Evolutionary conservation across 169 alveolate species (phyloP).

Genomic region (Plasmodium berghei): DNA sequence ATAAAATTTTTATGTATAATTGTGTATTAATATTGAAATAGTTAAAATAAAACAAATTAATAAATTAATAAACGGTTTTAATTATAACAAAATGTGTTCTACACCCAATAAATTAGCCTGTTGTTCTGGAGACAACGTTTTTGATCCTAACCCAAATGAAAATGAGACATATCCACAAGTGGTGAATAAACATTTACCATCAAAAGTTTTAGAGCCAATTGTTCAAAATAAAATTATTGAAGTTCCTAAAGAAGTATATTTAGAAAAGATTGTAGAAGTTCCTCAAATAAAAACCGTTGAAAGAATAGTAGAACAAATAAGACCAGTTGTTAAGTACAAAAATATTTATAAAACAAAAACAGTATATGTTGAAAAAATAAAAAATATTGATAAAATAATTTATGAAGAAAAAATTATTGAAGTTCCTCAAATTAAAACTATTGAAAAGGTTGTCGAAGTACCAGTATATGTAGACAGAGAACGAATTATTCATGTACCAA

Average conservation of each 20-base stretch:
- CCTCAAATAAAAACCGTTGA: slow-evolving; percentile 89
- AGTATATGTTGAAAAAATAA: slow-evolving; percentile 86
- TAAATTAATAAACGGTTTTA: no score
- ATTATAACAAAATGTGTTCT: slow-evolving; percentile 41
- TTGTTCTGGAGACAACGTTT: slow-evolving; percentile 67
- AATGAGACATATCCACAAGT: slow-evolving; percentile 51
- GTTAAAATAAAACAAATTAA: no score
- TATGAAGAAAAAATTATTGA: slow-evolving; percentile 89
- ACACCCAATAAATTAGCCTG: slow-evolving; percentile 47
- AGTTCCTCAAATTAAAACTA: slow-evolving; percentile 88
- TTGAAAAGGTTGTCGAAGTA: slow-evolving; percentile 89
- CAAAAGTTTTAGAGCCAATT: slow-evolving; percentile 75
- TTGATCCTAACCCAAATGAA: slow-evolving; percentile 24
- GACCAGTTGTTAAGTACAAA: slow-evolving; percentile 85
- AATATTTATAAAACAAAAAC: slow-evolving; percentile 86
- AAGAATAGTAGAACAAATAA: slow-evolving; percentile 86
- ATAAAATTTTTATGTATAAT: neutral
- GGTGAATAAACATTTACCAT: slow-evolving; percentile 70
- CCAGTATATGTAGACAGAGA: slow-evolving; percentile 87
- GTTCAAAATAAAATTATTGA: slow-evolving; percentile 85
- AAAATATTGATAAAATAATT: slow-evolving; percentile 84
- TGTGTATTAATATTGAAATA: no score
- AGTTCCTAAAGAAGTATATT: slow-evolving; percentile 84
- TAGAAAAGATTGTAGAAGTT: slow-evolving; percentile 87
- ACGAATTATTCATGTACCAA: slow-evolving; percentile 86